Conservation (phyloP, 176 grass and related monocot species). For the Carex parvula region DNA sequence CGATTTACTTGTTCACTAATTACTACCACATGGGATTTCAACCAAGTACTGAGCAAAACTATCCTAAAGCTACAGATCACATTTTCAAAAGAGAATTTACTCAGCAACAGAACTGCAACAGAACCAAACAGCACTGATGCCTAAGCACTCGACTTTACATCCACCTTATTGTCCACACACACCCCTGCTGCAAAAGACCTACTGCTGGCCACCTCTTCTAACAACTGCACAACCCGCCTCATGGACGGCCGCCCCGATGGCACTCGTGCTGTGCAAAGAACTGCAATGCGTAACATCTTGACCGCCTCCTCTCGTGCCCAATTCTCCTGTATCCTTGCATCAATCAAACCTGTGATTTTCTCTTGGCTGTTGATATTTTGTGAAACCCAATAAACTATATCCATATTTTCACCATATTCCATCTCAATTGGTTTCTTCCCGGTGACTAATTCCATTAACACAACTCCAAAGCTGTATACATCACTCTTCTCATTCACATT, state of each 20-base stretch:
- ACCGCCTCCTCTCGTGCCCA: conserved; percentile 62
- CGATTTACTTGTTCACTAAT: neutral
- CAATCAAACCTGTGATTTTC: conserved; percentile 35
- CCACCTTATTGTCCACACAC: neutral
- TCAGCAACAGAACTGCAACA: too few species aligned
- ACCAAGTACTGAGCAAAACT: neutral
- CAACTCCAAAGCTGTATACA: conserved; percentile 56
- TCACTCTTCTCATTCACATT: conserved; percentile 83
- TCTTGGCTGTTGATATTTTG: conserved; percentile 44
- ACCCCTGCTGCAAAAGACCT: neutral
- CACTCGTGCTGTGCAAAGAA: conserved; percentile 55
- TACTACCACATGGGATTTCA: neutral
- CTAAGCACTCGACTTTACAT: conserved; percentile 36
- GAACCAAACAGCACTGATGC: neutral
- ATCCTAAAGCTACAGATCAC: neutral
- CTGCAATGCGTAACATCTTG: conserved; percentile 49
- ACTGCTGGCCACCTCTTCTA: conserved; percentile 49
- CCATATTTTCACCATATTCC: conserved; percentile 37
- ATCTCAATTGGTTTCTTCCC: conserved; percentile 42
- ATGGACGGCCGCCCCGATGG: conserved; percentile 74
- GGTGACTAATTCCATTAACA: conserved; percentile 55
- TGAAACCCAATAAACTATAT: conserved; percentile 68
- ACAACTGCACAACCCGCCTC: conserved; percentile 86
- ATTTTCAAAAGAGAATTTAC: neutral
- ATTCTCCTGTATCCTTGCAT: conserved; percentile 36